phyloP scores from a whole-genome alignment of 257 asterid species.

The Rhazya stricta region DNA sequence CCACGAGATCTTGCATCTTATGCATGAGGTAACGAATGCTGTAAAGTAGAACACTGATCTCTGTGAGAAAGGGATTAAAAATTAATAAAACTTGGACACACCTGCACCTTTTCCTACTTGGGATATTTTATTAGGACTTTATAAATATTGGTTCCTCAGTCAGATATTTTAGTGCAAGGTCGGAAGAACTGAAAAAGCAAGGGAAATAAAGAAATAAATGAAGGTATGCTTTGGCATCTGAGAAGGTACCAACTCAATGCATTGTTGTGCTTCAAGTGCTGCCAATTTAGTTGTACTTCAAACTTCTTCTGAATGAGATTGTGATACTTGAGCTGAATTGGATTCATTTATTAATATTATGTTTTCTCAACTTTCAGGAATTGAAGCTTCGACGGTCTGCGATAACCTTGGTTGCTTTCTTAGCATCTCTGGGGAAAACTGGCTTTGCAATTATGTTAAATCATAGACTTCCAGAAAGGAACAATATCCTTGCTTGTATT shows the following conservation, averaged over 20 bases:
- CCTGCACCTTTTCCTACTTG: neutral
- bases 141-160: neutral
- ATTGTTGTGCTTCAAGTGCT: neutral
- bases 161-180: no score
- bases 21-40: neutral
- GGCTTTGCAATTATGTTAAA: slow-evolving; percentile 62
- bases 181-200: neutral
- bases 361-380: slow-evolving; percentile 50
- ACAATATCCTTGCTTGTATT: slow-evolving; percentile 53
- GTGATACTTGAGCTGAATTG: neutral
- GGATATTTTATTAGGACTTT: neutral
- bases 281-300: neutral
- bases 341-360: neutral
- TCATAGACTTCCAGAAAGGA: slow-evolving; percentile 44
- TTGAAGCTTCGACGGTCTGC: slow-evolving; percentile 81
- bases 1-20: neutral
- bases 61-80: neutral
- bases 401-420: slow-evolving; percentile 69
- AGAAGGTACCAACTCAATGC: neutral
- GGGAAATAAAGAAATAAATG: no score
- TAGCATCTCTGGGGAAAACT: slow-evolving; percentile 65
- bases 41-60: neutral
- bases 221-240: neutral
- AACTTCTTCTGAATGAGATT: neutral
- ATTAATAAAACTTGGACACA: neutral